Evolutionary conservation across 108 stramenopile genomes (phyloP), one percentile per base, ranked within the genome.

Genomic region (Seminavis robusta): DNA sequence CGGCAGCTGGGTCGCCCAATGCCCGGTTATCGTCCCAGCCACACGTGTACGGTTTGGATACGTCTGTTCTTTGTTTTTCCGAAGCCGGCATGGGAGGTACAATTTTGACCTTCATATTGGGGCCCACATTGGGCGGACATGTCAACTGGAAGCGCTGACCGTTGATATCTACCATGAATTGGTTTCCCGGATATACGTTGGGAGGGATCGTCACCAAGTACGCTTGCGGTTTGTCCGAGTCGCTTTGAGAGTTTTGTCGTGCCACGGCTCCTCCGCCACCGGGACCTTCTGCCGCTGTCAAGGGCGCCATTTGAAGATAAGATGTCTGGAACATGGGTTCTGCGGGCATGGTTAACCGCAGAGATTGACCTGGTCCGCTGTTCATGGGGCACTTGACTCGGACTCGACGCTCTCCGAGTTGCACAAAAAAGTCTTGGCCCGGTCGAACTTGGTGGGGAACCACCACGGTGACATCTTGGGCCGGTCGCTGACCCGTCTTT

Each of bases 71-170:
- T n/a, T n/a, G n/a, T n/a, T n/a, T n/a, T n/a, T n/a, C n/a, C n/a
- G n/a, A n/a, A 47, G 61, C 24, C 17, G 73, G 42, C 10, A 73
- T 42, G 10, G 86, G 89, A 25, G 89, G 85, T 21, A 90, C 61
- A 48, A 93, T 92, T 26, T 86, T 74, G 24, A 91, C 79, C 55
- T 83, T 86, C 76, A 76, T 77, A 17, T 84, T 84, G 10, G 94
- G 91, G 19, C 80, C 80, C 1, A 83, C 86, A 45, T 77, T 77
- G 3, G 56, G 61, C 1, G 90, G 90, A 65, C 90, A 92, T 27
- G 83, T 87, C 0, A 91, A 79, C 73, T 79, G 85, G 59, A 95
- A 82, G 45, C 82, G 67, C 49, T 87, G 88, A 21, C 88, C 88
- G 25, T 83, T 78, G 4, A 90, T 70, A 47, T 77, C 69, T 25